Percentiles rank a stretch among this genome's conserved stretches.
Conservation (phyloP, 495 filamentous ascomycete species). For the Opeltia flavorubescens region DNA sequence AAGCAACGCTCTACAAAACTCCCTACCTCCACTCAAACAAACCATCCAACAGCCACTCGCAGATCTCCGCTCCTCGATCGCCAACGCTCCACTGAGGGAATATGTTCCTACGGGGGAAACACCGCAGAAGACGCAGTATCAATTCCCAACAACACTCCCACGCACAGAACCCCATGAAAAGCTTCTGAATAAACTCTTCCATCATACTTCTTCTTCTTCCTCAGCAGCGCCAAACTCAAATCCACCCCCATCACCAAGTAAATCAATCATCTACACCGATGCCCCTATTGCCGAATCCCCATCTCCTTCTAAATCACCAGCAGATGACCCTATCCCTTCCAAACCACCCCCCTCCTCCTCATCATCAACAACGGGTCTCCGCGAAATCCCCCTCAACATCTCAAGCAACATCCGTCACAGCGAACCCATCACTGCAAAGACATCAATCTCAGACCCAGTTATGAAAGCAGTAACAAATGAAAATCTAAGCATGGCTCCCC, state of each 20-base stretch:
- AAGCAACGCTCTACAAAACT: conserved; percentile 35
- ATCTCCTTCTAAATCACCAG: neutral
- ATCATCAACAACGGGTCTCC: conserved; percentile 5
- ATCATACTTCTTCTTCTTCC: conserved; percentile 3
- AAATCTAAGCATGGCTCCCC: conserved; percentile 9
- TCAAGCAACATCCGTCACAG: neutral
- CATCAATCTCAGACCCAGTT: conserved; percentile 1
- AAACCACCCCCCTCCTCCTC: neutral
- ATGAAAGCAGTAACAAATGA: conserved; percentile 2
- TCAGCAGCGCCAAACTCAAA: neutral
- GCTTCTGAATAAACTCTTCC: conserved; percentile 40
- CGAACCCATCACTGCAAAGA: neutral
- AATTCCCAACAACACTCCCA: conserved; percentile 62
- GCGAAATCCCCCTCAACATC: conserved; percentile 15
- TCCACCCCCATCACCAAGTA: conserved; percentile 13
- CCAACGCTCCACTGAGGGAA: conserved; percentile 48
- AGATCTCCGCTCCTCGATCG: conserved; percentile 50
- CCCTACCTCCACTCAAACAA: conserved; percentile 42
- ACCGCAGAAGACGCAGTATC: conserved; percentile 61
- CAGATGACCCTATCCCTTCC: neutral
- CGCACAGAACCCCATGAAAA: conserved; percentile 58
- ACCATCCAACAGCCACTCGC: conserved; percentile 53
- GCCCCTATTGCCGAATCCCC: neutral
- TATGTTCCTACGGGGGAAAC: conserved; percentile 78
- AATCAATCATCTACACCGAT: conserved; percentile 20